A percentile compares a stretch with the other conserved stretches of the same genome.
Evolutionary conservation across 306 rosid genomes (phyloP).

Genomic region (Trifolium fragiferum): DNA sequence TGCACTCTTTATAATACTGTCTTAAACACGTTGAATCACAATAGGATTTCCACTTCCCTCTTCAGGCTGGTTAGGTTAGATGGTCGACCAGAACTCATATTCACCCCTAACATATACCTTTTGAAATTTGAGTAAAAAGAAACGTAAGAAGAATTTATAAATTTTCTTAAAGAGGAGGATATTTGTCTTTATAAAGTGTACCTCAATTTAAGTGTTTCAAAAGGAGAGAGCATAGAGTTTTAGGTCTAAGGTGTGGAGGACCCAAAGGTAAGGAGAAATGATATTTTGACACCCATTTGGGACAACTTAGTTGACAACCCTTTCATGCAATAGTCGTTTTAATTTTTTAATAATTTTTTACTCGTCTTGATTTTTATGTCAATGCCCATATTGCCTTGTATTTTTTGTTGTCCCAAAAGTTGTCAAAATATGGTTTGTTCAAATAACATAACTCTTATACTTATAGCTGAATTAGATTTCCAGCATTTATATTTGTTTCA

Average conservation of each 20-base stretch:
- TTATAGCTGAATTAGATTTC: constrained; percentile 13
- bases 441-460: too few relatives aligned
- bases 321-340: too few relatives aligned
- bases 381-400: too few relatives aligned
- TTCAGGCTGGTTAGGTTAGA: neutral
- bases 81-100: neutral
- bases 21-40: neutral
- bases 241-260: neutral
- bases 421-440: too few relatives aligned
- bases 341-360: too few relatives aligned
- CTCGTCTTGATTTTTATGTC: too few relatives aligned
- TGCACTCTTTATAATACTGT: neutral
- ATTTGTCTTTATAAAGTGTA: neutral
- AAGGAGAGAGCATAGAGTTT: neutral
- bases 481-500: constrained; percentile 3
- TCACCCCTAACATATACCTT: neutral
- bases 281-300: too few relatives aligned
- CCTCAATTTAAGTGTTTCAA: neutral
- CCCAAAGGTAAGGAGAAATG: too few relatives aligned
- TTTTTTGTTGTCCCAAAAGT: too few relatives aligned
- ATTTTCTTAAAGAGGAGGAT: neutral
- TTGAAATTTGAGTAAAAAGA: neutral
- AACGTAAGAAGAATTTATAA: neutral
- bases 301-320: too few relatives aligned
- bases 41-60: constrained; percentile 29